A percentile compares a stretch with the other conserved stretches of the same genome.
phyloP scores from a whole-genome alignment of 768 basidiomycete genomes.

The Lactarius deliciosus region DNA sequence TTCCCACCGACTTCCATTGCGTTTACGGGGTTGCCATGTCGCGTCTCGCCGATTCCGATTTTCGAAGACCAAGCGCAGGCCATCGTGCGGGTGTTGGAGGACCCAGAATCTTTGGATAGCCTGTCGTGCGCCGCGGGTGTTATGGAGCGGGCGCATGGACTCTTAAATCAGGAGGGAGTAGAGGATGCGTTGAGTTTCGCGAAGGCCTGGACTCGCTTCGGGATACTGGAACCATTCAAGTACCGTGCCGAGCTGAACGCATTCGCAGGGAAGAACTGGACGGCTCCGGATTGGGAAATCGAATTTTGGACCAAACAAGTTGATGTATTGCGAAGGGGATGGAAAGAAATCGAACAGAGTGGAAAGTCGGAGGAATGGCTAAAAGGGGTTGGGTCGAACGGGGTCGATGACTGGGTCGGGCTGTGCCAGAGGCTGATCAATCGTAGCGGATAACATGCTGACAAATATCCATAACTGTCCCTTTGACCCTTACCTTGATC shows the following conservation, averaged over 20 bases:
- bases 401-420: slow-evolving; percentile 60
- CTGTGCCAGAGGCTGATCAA: slow-evolving; percentile 41
- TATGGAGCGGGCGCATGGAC: slow-evolving; percentile 38
- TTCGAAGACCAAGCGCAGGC: slow-evolving; percentile 77
- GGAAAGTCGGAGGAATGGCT: slow-evolving; percentile 64
- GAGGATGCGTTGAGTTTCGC: slow-evolving; percentile 45
- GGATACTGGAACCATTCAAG: slow-evolving; percentile 55
- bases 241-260: slow-evolving; percentile 62
- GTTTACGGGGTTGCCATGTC: slow-evolving; percentile 60
- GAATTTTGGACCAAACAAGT: slow-evolving; percentile 46
- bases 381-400: slow-evolving; percentile 58
- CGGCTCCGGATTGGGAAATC: slow-evolving; percentile 56
- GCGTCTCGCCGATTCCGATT: slow-evolving; percentile 71
- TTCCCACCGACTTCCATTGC: slow-evolving; percentile 54
- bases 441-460: slow-evolving; percentile 32
- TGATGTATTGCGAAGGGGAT: slow-evolving; percentile 53
- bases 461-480: background rate
- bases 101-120: slow-evolving; percentile 50
- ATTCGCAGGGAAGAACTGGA: slow-evolving; percentile 42
- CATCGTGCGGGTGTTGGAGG: slow-evolving; percentile 52
- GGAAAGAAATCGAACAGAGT: slow-evolving; percentile 55
- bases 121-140: slow-evolving; percentile 50
- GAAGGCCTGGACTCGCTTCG: slow-evolving; percentile 57
- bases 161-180: slow-evolving; percentile 23
- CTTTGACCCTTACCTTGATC: background rate